A percentile compares a stretch with the other conserved stretches of the same genome.
Evolutionary conservation across 2,329 filamentous ascomycete species (phyloP).

Genomic region (Colletotrichum eleusines): DNA sequence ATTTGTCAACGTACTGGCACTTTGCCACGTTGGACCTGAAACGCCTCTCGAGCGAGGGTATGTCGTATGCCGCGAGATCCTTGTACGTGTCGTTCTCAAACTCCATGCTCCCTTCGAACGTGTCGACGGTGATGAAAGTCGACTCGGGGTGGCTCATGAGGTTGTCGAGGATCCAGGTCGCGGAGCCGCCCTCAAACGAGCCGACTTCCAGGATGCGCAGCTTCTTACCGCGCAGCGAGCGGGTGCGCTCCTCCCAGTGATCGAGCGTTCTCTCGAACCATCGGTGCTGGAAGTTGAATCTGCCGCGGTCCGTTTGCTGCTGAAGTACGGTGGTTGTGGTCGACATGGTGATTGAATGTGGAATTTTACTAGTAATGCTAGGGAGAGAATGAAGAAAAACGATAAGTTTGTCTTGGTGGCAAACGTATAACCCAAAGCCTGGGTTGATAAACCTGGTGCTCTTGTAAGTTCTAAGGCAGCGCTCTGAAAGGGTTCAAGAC

Average conservation of each 20-base stretch:
- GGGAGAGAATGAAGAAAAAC: too few species aligned
- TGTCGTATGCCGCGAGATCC: not conserved
- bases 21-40: constrained; percentile 1
- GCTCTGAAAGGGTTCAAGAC: too few species aligned
- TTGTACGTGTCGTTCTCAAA: constrained; percentile 8
- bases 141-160: not conserved
- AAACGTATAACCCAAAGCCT: too few species aligned
- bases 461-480: too few species aligned
- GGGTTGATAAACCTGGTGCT: too few species aligned
- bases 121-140: constrained; percentile 9
- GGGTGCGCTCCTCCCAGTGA: not conserved
- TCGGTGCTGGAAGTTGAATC: not conserved
- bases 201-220: not conserved
- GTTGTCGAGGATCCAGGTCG: not conserved
- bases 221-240: not conserved
- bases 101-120: constrained; percentile 15
- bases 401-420: too few species aligned
- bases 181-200: not conserved
- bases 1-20: not conserved
- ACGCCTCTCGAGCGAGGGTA: not conserved
- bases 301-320: not conserved
- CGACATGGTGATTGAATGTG: too few species aligned
- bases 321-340: not conserved
- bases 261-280: not conserved
- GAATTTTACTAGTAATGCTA: too few species aligned